phyloP scores from a whole-genome alignment of 140 eudicot species.

The Erigeron philadelphicus region DNA sequence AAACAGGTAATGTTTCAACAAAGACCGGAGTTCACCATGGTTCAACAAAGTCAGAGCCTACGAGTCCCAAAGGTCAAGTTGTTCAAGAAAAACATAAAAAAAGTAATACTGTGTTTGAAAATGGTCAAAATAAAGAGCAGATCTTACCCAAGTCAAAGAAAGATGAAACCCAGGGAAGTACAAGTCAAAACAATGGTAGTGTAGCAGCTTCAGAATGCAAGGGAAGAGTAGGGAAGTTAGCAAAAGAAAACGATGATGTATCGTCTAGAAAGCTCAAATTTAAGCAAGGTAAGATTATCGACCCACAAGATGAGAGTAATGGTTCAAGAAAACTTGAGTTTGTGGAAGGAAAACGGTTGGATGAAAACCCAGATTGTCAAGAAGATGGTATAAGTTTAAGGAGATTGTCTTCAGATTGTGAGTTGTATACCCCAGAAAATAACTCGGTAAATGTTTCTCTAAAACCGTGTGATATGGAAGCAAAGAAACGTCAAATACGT shows the following conservation, averaged over 20 bases:
- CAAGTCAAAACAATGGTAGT: background rate
- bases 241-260: constrained; percentile 26
- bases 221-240: constrained; percentile 25
- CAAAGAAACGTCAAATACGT: constrained; percentile 28
- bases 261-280: constrained; percentile 36
- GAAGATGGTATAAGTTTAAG: constrained; percentile 24
- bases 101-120: background rate
- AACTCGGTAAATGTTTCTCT: constrained; percentile 30
- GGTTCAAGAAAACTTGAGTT: constrained; percentile 30
- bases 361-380: constrained; percentile 10
- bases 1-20: background rate
- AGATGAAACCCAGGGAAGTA: constrained; percentile 19
- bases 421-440: constrained; percentile 5
- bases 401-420: constrained; percentile 25
- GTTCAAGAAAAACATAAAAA: constrained; percentile 29
- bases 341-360: constrained; percentile 17
- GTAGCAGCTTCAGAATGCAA: constrained; percentile 10
- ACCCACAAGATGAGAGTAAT: constrained; percentile 20
- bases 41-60: constrained; percentile 16
- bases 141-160: constrained; percentile 2
- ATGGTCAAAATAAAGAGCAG: constrained; percentile 6
- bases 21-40: constrained; percentile 9
- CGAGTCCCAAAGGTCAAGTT: constrained; percentile 17
- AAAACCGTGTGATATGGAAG: constrained; percentile 41
- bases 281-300: constrained; percentile 34